Evolutionary conservation across 1,284 basidiomycete genomes (phyloP), one percentile per base, ranked within the genome.

Genomic region (Schizophyllum commune): DNA sequence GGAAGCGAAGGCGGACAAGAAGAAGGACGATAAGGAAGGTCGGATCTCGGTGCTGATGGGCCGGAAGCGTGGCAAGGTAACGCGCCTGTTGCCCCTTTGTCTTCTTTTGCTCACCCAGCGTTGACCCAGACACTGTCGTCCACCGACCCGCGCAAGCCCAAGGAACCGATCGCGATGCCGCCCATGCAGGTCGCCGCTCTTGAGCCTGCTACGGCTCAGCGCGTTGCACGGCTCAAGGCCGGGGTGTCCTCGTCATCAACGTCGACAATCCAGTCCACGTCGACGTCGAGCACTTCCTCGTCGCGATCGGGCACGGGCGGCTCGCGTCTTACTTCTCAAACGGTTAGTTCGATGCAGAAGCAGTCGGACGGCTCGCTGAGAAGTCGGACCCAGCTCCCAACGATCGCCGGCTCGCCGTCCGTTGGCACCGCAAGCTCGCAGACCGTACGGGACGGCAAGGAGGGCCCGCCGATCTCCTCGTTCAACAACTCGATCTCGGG

Each of bases 341-440:
- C 89, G 27, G 81, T 83, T 61, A 91, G 89, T 70, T 90, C 88
- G 15, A 80, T 90, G 84, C 86, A 88, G 73, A 91, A 92, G 69
- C 85, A 88, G 61, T 91, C 90, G 11, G 90, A 92, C 70, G 75
- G 83, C 5, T 92, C 91, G 27, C 79, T 92, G 52, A 85, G 91
- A 19, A 84, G 77, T 61, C 84, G 90, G 59, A 84, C 84, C 66
- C 85, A 87, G 65, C 74, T 96, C 7, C 93, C 94, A 5, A 91
- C 92, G 1, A 96, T 96, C 62, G 89, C 91, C 39, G 94, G 92
- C 32, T 95, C 93, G 1, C 93, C 94, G 5, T 94, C 93, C 4
- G 87, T 94, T 32, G 87, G 84, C 58, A 83, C 83, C 32, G 77
- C 75, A 22, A 83, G 83, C 57, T 81, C 81, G 17, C 77, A 81